Base-by-base conservation (phyloP, 164 flowering plant genomes). In the Annona squamosa region DNA sequence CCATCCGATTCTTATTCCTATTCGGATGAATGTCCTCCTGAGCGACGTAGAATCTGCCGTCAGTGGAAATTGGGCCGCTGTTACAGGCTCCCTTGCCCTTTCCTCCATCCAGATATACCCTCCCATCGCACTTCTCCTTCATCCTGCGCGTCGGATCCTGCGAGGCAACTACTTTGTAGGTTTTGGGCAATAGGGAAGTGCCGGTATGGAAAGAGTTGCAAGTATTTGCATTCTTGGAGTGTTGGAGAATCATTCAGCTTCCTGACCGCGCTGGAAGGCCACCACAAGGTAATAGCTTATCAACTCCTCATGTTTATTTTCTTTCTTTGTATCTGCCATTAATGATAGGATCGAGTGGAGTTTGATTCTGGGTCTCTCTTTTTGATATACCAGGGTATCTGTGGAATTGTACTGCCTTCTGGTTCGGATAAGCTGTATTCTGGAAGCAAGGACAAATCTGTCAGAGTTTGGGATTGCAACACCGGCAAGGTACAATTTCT, bases 361-460 rank as follows among this genome's bases (percentile, higher is more conserved):
- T 69, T 10, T 63, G 47, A 1, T 26, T 26, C 37, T 65, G 67
- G 48, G 37, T 26, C 37, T 26, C 37, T 26, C 37, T 26, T 26
- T 77, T n/a, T 52, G 64, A 46, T 26, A 26, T 26, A 26, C 48
- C 85, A 94, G 98, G 90, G 81, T 63, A 86, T 91, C 43, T 83
- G 81, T 67, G 97, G 90, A 64, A 91, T 95, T 74, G 85, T 90
- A 13, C 75, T 93, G 74, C 97, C 97, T 4, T 77, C 88, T 18
- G 99, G 91, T 3, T 90, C 92, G 12, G 89, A 88, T 79, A 93
- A 91, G 79, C 87, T 95, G 13, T 95, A 86, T 68, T 82, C 93
- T 0, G 93, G 88, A 13, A 84, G 97, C 76, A 84, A 87, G 77
- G 99, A 95, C 73, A 85, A 84, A 69, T 76, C 93, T 52, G 81